Evolutionary conservation across 106 monocot species (phyloP), one percentile per base, ranked within the genome.

Genomic region (Platanthera guangdongensis): DNA sequence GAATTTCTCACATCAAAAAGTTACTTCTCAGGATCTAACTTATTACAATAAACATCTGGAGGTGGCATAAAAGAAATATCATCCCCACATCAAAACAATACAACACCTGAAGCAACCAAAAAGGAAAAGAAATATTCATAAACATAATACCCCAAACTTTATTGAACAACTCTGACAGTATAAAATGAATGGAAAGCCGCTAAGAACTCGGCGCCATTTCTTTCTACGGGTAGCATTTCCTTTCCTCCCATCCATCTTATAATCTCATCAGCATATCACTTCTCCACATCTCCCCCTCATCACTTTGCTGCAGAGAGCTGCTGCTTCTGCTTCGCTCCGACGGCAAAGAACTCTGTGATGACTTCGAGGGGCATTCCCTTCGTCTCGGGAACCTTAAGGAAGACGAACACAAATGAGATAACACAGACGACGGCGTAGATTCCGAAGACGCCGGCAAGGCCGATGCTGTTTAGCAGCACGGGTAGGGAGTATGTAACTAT

Each of bases 331-430:
- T 78, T 81, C 9, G 85, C 70, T 1, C 81, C 84, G 5, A 88
- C 70, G 7, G 74, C 73, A 8, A 89, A 86, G 79, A 85, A 86
- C 76, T 89, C 83, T 4, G 75, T 77, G 46, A 86, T 89, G 72
- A 89, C 88, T 70, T 85, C 85, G 47, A 86, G 81, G 12, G 88
- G 85, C 80, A 86, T 79, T 16, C 85, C 88, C 62, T 86, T 89
- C 0, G 88, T 89, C 73, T 89, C 85, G 8, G 88, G 88, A 25
- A 89, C 88, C 62, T 77, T 79, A 7, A 81, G 62, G 68, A 49
- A 83, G 52, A 88, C 85, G 18, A 88, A 85, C 12, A 81, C 54
- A 6, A 85, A 70, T 6, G 88, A 51, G 12, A 85, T 8, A 13
- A 73, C 18, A 16, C 88, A 88, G 11, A 88, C 83, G 0, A 74